Evolutionary conservation across 768 basidiomycete species (phyloP).

Genomic region (Pisolithus marmoratus): DNA sequence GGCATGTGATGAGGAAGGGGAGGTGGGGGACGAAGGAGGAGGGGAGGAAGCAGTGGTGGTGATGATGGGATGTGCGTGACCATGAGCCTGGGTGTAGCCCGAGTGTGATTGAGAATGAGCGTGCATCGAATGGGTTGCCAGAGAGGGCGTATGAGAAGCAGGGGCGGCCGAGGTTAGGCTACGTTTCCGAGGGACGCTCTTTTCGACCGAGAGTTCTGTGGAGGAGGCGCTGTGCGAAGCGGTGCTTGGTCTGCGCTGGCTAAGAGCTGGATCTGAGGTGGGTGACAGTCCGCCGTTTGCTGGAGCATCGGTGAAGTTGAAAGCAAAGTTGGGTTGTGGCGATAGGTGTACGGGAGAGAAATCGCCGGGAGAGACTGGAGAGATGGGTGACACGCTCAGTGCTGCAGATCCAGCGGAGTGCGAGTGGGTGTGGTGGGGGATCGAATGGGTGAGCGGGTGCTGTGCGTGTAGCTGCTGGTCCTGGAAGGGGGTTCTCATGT

Average conservation of each 20-base stretch:
- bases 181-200: constrained; percentile 61
- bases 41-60: constrained; percentile 28
- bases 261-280: constrained; percentile 23
- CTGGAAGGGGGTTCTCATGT: constrained; percentile 63
- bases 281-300: constrained; percentile 20
- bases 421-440: constrained; percentile 24
- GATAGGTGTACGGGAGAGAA: constrained; percentile 39
- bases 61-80: constrained; percentile 22
- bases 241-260: constrained; percentile 33
- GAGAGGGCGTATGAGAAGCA: constrained; percentile 14
- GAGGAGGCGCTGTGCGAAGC: constrained; percentile 38
- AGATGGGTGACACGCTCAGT: constrained; percentile 44
- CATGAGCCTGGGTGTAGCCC: neutral
- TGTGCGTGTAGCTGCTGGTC: constrained; percentile 44
- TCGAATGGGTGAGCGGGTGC: constrained; percentile 50
- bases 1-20: constrained; percentile 19
- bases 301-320: constrained; percentile 42
- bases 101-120: constrained; percentile 25
- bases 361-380: constrained; percentile 50
- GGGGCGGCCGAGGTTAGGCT: constrained; percentile 50
- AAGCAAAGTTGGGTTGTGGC: constrained; percentile 40
- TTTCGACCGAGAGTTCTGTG: constrained; percentile 39
- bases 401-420: constrained; percentile 8
- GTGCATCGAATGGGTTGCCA: constrained; percentile 13
- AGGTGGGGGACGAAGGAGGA: constrained; percentile 19